A percentile compares a stretch with the other conserved stretches of the same genome.
Evolutionary conservation across 164 flowering plant genomes (phyloP).

Genomic region (Warburgia ugandensis): DNA sequence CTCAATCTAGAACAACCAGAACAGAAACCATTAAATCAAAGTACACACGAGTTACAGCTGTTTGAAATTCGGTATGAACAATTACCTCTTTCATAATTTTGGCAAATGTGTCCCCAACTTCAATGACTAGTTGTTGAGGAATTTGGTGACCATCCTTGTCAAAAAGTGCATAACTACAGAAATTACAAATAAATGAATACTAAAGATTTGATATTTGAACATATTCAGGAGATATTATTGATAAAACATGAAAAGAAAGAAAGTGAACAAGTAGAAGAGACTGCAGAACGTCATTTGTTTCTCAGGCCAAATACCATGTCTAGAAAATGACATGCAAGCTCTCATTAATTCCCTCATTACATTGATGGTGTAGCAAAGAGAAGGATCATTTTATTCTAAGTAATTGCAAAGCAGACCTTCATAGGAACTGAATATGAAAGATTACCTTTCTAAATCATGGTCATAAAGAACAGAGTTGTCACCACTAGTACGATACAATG

Average conservation of each 20-base stretch:
- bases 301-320: too few species aligned
- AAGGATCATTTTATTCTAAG: too few species aligned
- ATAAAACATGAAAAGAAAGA: not conserved
- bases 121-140: constrained; percentile 61
- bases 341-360: too few species aligned
- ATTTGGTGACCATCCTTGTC: constrained; percentile 63
- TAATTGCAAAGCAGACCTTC: not conserved
- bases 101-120: constrained; percentile 64
- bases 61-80: not conserved
- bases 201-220: too few species aligned
- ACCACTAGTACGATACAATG: constrained; percentile 87
- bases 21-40: constrained; percentile 5
- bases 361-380: too few species aligned
- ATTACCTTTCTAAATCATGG: constrained; percentile 88
- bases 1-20: constrained; percentile 45
- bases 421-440: not conserved
- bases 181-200: not conserved
- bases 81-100: constrained; percentile 66
- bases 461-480: constrained; percentile 88
- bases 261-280: too few species aligned
- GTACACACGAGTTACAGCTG: not conserved
- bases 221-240: too few species aligned
- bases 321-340: too few species aligned
- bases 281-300: too few species aligned
- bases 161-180: constrained; percentile 61